Percentiles rank a stretch among this genome's conserved stretches.
phyloP scores from a whole-genome alignment of 2,329 filamentous ascomycete genomes.

The Pezicula carpinea region DNA sequence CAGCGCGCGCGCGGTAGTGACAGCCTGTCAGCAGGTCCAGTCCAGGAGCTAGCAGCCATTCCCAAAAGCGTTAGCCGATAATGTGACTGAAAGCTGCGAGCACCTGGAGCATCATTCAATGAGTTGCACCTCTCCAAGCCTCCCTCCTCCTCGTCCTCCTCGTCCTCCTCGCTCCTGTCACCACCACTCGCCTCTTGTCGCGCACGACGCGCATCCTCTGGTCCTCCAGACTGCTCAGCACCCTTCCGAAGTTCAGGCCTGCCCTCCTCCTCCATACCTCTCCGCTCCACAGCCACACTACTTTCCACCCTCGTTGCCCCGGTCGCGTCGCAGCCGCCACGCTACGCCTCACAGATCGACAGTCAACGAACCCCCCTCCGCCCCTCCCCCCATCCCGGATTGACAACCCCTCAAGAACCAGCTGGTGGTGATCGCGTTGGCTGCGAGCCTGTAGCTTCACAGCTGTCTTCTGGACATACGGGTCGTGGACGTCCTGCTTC shows the following conservation, averaged over 20 bases:
- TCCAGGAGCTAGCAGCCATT: too few species aligned
- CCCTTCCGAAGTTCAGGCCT: slow-evolving; percentile 4
- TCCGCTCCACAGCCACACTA: not conserved
- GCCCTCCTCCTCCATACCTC: not conserved
- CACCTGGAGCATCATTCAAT: not conserved
- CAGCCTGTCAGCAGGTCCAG: too few species aligned
- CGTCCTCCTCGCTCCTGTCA: slow-evolving; percentile 5
- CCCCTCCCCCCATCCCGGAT: not conserved
- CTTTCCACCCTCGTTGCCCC: not conserved
- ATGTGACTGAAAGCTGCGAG: not conserved
- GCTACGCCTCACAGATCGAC: slow-evolving; percentile 1
- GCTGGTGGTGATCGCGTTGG: not conserved
- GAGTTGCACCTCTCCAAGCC: slow-evolving; percentile 3
- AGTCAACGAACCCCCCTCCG: not conserved
- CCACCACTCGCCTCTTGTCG: slow-evolving; percentile 12
- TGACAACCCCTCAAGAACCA: not conserved
- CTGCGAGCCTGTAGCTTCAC: not conserved
- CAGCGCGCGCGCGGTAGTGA: too few species aligned
- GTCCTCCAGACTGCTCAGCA: slow-evolving; percentile 8
- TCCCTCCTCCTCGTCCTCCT: not conserved
- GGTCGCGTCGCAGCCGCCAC: not conserved
- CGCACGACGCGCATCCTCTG: slow-evolving; percentile 14
- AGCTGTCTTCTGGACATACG: not conserved
- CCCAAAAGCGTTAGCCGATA: too few species aligned
- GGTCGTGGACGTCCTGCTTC: not conserved